Conservation (phyloP, 257 asterid species). For the Datura wrightii region DNA sequence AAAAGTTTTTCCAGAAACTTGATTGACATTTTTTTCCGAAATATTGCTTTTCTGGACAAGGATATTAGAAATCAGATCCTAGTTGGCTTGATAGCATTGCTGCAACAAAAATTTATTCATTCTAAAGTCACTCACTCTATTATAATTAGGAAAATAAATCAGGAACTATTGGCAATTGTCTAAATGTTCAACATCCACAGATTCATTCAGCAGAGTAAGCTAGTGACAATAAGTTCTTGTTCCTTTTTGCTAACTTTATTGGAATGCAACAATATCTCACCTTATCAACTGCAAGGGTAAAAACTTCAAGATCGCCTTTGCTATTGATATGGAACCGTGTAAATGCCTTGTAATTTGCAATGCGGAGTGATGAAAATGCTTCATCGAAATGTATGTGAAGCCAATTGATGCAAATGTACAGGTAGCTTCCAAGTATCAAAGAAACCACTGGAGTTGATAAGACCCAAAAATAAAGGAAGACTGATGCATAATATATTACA, state of each 20-base stretch:
- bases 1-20: not conserved
- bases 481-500: slow-evolving; percentile 85
- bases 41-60: too few relatives aligned
- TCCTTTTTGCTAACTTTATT: not conserved
- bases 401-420: slow-evolving; percentile 94
- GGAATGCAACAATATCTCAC: slow-evolving; percentile 38
- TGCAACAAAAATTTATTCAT: too few relatives aligned
- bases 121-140: too few relatives aligned
- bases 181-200: not conserved
- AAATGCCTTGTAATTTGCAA: slow-evolving; percentile 94
- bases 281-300: slow-evolving; percentile 98
- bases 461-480: slow-evolving; percentile 98
- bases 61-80: not conserved
- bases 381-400: slow-evolving; percentile 96
- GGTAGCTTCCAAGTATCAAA: slow-evolving; percentile 93
- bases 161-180: not conserved
- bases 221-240: not conserved
- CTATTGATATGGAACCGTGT: slow-evolving; percentile 81
- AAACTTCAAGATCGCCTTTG: slow-evolving; percentile 88
- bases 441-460: slow-evolving; percentile 97
- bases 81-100: too few relatives aligned
- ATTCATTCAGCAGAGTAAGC: not conserved
- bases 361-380: slow-evolving; percentile 96
- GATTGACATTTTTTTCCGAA: not conserved
- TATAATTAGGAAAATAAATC: not conserved